Evolutionary conservation across 2,329 filamentous ascomycete genomes (phyloP).

Genomic region (Stagonosporopsis rhizophila): DNA sequence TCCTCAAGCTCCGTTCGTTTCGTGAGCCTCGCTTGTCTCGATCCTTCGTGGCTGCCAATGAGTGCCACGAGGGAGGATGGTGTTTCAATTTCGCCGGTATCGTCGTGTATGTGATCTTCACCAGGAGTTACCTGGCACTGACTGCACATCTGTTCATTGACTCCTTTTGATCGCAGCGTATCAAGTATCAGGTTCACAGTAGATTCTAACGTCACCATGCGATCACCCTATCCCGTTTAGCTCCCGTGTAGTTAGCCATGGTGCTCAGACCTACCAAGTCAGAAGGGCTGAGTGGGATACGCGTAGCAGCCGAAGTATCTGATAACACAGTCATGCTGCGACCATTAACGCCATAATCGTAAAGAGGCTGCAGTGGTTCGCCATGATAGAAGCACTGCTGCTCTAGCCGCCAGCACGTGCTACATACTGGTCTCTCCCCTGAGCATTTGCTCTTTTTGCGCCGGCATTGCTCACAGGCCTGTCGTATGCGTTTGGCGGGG

Average conservation of each 20-base stretch:
- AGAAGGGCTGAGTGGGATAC: no score
- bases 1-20: not conserved
- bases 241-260: not conserved
- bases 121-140: no score
- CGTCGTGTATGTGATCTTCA: no score
- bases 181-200: not conserved
- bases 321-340: not conserved
- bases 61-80: no score
- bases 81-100: no score
- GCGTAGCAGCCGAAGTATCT: not conserved
- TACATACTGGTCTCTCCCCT: slow-evolving; percentile 2
- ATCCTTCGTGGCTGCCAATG: no score
- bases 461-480: slow-evolving; percentile 8
- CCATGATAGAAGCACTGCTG: slow-evolving; percentile 1
- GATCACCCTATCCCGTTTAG: not conserved
- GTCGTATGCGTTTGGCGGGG: slow-evolving; percentile 2
- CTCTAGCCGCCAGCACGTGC: slow-evolving; percentile 3
- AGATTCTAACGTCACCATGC: not conserved
- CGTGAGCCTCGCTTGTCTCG: no score
- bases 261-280: no score
- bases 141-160: no score
- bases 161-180: not conserved
- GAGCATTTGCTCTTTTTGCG: slow-evolving; percentile 9
- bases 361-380: not conserved
- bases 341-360: not conserved